Conservation (phyloP, 148 eudicot species). For the Simmondsia chinensis region DNA sequence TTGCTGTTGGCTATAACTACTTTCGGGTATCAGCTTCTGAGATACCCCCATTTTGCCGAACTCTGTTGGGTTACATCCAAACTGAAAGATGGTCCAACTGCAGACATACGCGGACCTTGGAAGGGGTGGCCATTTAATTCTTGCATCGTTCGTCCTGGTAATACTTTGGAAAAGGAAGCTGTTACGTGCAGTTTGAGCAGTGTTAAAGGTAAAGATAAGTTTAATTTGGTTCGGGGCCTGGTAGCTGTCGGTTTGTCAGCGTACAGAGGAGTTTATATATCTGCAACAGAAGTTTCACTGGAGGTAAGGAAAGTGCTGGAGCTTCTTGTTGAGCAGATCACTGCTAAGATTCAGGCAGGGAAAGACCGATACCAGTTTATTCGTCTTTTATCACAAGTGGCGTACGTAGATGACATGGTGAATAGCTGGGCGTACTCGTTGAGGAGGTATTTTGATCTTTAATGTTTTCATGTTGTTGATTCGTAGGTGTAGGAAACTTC, state of each 20-base stretch:
- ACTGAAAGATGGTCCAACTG: constrained; percentile 77
- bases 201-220: constrained; percentile 37
- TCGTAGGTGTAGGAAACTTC: too few relatives aligned
- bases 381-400: constrained; percentile 83
- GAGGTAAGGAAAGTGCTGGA: constrained; percentile 82
- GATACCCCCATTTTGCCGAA: constrained; percentile 90
- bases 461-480: background rate
- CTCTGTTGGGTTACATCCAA: constrained; percentile 98
- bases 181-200: constrained; percentile 32
- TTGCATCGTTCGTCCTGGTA: constrained; percentile 65
- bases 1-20: constrained; percentile 51
- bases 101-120: constrained; percentile 72
- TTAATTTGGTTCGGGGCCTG: constrained; percentile 69
- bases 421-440: constrained; percentile 73
- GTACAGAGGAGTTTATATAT: constrained; percentile 63
- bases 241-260: constrained; percentile 86
- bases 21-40: constrained; percentile 75
- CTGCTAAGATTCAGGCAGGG: constrained; percentile 63
- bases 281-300: constrained; percentile 55
- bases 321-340: constrained; percentile 50
- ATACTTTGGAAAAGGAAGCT: constrained; percentile 24
- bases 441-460: constrained; percentile 46
- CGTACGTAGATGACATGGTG: constrained; percentile 84
- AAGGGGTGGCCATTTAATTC: constrained; percentile 98
- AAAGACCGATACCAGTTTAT: constrained; percentile 53